phyloP scores from a whole-genome alignment of 1,284 basidiomycete genomes.

The Marasmius tenuissimus region DNA sequence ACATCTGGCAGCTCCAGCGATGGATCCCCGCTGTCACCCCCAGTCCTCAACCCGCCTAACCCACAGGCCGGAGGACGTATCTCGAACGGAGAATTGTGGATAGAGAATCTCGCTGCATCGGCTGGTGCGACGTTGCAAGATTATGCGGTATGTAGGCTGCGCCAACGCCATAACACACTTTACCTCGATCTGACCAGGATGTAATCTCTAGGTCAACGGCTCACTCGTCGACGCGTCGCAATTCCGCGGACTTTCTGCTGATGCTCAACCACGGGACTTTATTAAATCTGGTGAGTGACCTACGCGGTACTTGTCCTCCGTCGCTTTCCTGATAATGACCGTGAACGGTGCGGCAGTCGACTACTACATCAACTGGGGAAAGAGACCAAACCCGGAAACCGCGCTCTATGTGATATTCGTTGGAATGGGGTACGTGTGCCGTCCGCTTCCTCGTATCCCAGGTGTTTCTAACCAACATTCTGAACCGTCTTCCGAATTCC shows the following conservation, averaged over 20 bases:
- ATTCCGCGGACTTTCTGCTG: constrained; percentile 29
- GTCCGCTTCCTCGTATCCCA: neutral
- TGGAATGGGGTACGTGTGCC: constrained; percentile 32
- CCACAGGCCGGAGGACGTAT: constrained; percentile 37
- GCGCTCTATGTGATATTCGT: constrained; percentile 40
- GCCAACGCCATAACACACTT: neutral
- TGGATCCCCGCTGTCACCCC: constrained; percentile 27
- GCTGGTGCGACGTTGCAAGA: constrained; percentile 38
- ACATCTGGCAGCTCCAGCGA: constrained; percentile 31
- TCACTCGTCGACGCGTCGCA: constrained; percentile 33
- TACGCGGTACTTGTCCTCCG: neutral
- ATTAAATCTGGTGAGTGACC: constrained; percentile 28
- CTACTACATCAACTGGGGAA: neutral
- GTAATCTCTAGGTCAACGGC: constrained; percentile 29
- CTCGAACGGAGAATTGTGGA: constrained; percentile 39
- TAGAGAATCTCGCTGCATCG: constrained; percentile 32
- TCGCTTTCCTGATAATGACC: neutral
- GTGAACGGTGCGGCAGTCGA: neutral
- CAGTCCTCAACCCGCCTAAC: constrained; percentile 30
- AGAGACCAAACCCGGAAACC: constrained; percentile 25
- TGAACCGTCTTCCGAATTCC: neutral
- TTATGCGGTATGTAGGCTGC: constrained; percentile 38
- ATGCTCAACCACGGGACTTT: constrained; percentile 26
- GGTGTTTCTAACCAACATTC: neutral
- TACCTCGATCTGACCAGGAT: neutral